These are phyloP conservation scores for Nakaseomyces sp. DNA, from an alignment of 1,139 yeast genomes.

Conservation along the genomic window DNA sequence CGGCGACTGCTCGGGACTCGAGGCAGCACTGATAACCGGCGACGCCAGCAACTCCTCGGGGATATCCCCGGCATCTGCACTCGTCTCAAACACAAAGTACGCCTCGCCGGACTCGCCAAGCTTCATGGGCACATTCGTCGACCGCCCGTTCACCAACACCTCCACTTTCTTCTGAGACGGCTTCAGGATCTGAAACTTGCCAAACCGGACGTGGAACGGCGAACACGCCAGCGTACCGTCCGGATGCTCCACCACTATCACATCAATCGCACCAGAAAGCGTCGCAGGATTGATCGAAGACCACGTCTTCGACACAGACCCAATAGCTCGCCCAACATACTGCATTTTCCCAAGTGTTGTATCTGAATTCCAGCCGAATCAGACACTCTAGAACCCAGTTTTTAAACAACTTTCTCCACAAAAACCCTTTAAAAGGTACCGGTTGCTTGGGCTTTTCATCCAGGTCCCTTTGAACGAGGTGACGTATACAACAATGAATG, in stretches of 20 bases:
- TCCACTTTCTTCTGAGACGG: conserved; percentile 97
- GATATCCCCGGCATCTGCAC: conserved; percentile 44
- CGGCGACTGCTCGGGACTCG: conserved; percentile 56
- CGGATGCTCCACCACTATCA: conserved; percentile 89
- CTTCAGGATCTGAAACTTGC: conserved; percentile 80
- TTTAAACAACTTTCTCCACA: too few species aligned
- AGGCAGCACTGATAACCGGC: conserved; percentile 78
- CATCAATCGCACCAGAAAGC: conserved; percentile 92
- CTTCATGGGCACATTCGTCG: conserved; percentile 87
- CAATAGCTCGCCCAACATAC: conserved; percentile 92
- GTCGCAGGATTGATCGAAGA: conserved; percentile 95
- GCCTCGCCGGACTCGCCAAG: conserved; percentile 98
- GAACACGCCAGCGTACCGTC: conserved; percentile 80
- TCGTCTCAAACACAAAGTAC: conserved; percentile 88
- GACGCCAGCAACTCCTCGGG: conserved; percentile 80
- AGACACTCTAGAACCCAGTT: too few species aligned
- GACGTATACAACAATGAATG: too few species aligned
- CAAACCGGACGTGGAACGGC: conserved; percentile 95
- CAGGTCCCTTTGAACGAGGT: too few species aligned
- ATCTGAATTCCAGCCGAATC: too few species aligned
- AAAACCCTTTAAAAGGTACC: too few species aligned
- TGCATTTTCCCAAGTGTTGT: conserved; percentile 56
- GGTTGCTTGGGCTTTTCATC: too few species aligned
- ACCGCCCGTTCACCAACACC: conserved; percentile 71
- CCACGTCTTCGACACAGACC: conserved; percentile 93